These are phyloP conservation scores for Luvunga scandens DNA, from an alignment of 345 rosid genomes.

Conservation along the genomic window DNA sequence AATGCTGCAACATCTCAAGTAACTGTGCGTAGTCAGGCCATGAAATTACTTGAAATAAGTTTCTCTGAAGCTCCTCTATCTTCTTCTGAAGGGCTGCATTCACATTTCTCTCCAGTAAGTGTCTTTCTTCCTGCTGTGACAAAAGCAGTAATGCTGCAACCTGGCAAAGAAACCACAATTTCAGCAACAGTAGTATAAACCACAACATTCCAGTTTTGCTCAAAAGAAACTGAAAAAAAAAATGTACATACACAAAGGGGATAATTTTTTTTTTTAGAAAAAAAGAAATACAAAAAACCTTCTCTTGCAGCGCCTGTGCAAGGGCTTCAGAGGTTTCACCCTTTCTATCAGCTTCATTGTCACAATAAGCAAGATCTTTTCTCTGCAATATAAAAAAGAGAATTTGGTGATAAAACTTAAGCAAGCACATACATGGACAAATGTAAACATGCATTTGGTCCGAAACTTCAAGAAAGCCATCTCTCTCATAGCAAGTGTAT, in stretches of 20 bases:
- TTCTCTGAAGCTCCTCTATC: slow-evolving; percentile 89
- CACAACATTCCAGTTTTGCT: slow-evolving; percentile 1
- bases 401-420: slow-evolving; percentile 6
- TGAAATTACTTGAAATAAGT: slow-evolving; percentile 66
- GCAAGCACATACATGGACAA: not conserved
- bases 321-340: slow-evolving; percentile 50
- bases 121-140: slow-evolving; percentile 96
- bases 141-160: slow-evolving; percentile 77
- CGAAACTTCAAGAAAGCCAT: not conserved
- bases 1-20: not conserved
- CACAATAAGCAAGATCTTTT: slow-evolving; percentile 21
- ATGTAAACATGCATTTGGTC: not conserved
- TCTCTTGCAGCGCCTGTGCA: slow-evolving; percentile 82
- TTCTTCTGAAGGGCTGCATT: slow-evolving; percentile 78
- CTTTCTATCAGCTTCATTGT: slow-evolving; percentile 28
- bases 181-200: slow-evolving; percentile 13
- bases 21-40: not conserved
- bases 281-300: slow-evolving; percentile 41
- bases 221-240: slow-evolving; percentile 2
- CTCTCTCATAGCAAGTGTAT: not conserved
- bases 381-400: slow-evolving; percentile 37
- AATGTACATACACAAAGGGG: not conserved
- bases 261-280: too few relatives aligned
- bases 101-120: slow-evolving; percentile 84
- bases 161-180: slow-evolving; percentile 37